Evolutionary conservation across 345 rosid species (phyloP).

Genomic region (Salix koriyanagi): DNA sequence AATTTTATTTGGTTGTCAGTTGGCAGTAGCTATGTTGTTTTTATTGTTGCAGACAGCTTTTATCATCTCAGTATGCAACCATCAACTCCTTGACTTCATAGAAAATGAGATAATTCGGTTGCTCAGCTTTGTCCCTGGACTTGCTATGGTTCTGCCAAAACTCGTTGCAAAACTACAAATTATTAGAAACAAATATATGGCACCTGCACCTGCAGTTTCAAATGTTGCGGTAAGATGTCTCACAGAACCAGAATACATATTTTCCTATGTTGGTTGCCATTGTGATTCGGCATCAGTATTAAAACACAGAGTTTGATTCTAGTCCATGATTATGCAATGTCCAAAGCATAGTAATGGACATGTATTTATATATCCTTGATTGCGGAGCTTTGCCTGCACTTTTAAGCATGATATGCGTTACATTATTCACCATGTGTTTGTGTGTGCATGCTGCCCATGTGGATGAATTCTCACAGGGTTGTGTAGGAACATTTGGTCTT

Average conservation of each 20-base stretch:
- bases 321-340: neutral
- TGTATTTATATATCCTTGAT: neutral
- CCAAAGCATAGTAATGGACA: neutral
- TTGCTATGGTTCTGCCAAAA: conserved; percentile 54
- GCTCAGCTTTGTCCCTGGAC: conserved; percentile 71
- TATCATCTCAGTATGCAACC: conserved; percentile 84
- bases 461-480: neutral
- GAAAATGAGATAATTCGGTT: conserved; percentile 85
- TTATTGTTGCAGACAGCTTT: conserved; percentile 64
- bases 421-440: neutral
- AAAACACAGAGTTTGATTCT: neutral
- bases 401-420: neutral
- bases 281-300: neutral
- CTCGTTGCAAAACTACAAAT: conserved; percentile 55
- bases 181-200: conserved; percentile 60
- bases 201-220: conserved; percentile 46
- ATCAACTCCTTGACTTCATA: conserved; percentile 88
- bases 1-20: too few relatives aligned
- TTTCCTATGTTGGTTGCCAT: neutral
- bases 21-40: neutral
- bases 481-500: neutral
- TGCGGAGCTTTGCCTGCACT: neutral
- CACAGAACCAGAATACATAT: neutral
- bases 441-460: neutral
- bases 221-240: conserved; percentile 43